Evolutionary conservation across 768 basidiomycete genomes (phyloP).

Genomic region (Russula earlei): DNA sequence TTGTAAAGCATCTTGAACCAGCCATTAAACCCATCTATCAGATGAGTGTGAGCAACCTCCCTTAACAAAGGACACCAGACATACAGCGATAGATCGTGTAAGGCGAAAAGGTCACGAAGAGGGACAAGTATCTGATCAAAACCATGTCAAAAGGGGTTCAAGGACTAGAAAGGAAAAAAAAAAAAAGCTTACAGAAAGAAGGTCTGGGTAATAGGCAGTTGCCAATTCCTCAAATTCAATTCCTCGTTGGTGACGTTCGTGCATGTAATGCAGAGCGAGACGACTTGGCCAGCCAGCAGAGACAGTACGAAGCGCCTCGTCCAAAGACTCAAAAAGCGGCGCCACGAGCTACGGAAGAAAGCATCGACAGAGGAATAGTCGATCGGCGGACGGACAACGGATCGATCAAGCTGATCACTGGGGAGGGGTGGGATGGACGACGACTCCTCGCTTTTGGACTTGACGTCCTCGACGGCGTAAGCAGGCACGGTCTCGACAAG

Average conservation of each 20-base stretch:
- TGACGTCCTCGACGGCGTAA: neutral
- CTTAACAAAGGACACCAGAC: constrained; percentile 21
- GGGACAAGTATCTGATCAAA: constrained; percentile 56
- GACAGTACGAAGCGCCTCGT: constrained; percentile 63
- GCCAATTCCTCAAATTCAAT: constrained; percentile 58
- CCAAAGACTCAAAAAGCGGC: constrained; percentile 68
- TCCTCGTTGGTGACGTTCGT: constrained; percentile 84
- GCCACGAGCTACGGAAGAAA: constrained; percentile 44
- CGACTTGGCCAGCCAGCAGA: constrained; percentile 68
- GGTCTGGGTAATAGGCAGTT: constrained; percentile 71
- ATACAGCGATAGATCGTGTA: constrained; percentile 84
- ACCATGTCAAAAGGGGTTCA: neutral
- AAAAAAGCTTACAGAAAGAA: constrained; percentile 61
- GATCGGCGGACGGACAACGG: constrained; percentile 44
- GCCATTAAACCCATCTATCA: constrained; percentile 69
- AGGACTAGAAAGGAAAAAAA: neutral
- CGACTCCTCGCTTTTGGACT: neutral
- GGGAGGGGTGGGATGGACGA: neutral
- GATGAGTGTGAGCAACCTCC: neutral
- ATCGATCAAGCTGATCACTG: neutral
- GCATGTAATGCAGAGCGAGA: constrained; percentile 82
- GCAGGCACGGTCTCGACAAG: neutral
- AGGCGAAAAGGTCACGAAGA: constrained; percentile 71
- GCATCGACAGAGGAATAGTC: constrained; percentile 50
- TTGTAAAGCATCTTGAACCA: constrained; percentile 64